Percentiles rank a stretch among this genome's conserved stretches.
Conservation (phyloP, 768 basidiomycete species). For the Leccinellum albellum region DNA sequence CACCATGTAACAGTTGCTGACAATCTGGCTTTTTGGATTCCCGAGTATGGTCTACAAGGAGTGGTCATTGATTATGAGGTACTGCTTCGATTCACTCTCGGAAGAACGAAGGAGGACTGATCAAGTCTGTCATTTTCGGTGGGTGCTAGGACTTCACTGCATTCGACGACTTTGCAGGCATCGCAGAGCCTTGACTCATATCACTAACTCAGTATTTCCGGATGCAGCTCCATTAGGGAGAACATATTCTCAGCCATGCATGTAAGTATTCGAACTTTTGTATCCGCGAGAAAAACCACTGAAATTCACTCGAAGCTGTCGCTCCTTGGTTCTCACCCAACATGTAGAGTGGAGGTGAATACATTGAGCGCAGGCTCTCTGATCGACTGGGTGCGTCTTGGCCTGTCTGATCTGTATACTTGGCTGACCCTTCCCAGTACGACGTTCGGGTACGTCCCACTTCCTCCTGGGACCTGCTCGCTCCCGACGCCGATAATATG, state of each 20-base stretch:
- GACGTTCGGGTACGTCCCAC: constrained; percentile 35
- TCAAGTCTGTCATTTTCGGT: not conserved
- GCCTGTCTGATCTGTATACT: not conserved
- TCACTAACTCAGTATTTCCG: constrained; percentile 32
- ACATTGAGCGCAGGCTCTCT: constrained; percentile 36
- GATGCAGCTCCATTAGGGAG: constrained; percentile 26
- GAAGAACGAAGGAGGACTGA: not conserved
- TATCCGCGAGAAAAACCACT: too few relatives aligned
- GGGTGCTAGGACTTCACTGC: constrained; percentile 54
- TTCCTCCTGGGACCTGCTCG: too few relatives aligned
- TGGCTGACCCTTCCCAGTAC: constrained; percentile 28
- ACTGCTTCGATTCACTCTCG: not conserved
- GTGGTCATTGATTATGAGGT: constrained; percentile 53
- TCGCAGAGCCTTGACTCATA: constrained; percentile 44
- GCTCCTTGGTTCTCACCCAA: constrained; percentile 41
- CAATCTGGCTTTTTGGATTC: constrained; percentile 43
- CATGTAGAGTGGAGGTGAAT: constrained; percentile 37
- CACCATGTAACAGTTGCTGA: constrained; percentile 38
- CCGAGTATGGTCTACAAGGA: constrained; percentile 44
- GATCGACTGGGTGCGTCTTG: constrained; percentile 40
- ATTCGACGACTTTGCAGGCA: constrained; percentile 35
- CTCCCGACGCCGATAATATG: too few relatives aligned
- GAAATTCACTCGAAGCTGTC: constrained; percentile 29
- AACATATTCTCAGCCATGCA: constrained; percentile 34
- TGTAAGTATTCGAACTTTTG: constrained; percentile 20